Conservation (phyloP, 2,329 filamentous ascomycete species). For the Fusarium citri region DNA sequence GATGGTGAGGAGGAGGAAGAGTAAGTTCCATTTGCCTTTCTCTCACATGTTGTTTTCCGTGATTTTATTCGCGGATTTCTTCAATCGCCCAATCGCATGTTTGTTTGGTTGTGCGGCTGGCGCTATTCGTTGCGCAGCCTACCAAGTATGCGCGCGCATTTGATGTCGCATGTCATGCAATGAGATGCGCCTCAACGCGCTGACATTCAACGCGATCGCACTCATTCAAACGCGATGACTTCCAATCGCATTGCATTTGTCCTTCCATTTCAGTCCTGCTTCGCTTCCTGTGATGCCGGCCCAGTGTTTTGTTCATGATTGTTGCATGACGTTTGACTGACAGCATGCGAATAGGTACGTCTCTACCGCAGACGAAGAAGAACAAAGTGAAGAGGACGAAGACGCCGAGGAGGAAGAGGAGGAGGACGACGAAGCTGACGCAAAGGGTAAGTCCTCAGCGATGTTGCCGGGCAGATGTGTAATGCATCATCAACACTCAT, state of each 20-base stretch:
- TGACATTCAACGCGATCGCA: constrained; percentile 4
- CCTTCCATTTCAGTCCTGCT: not conserved
- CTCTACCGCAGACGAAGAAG: constrained; percentile 56
- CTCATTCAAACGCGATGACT: not conserved
- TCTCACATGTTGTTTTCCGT: constrained; percentile 5
- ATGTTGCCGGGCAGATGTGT: not conserved
- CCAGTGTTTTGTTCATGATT: not conserved
- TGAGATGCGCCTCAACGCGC: constrained; percentile 11
- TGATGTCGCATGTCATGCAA: constrained; percentile 37
- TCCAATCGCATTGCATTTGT: not conserved
- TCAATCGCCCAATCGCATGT: constrained; percentile 30
- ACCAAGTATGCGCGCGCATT: constrained; percentile 32
- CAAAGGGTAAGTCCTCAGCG: constrained; percentile 51
- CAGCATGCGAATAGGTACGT: constrained; percentile 48
- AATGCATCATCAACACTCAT: constrained; percentile 9
- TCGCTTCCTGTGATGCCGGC: not conserved
- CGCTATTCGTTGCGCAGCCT: constrained; percentile 26
- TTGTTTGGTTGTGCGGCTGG: constrained; percentile 6
- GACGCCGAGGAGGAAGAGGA: constrained; percentile 54
- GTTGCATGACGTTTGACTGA: constrained; percentile 30
- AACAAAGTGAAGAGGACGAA: constrained; percentile 56
- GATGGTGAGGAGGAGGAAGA: constrained; percentile 66
- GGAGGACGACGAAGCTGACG: constrained; percentile 49
- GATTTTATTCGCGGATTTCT: constrained; percentile 3
- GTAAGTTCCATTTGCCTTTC: constrained; percentile 53